Percentiles rank a stretch among this genome's conserved stretches.
phyloP scores from a whole-genome alignment of 768 basidiomycete species.

The Lactifluus subvellereus region DNA sequence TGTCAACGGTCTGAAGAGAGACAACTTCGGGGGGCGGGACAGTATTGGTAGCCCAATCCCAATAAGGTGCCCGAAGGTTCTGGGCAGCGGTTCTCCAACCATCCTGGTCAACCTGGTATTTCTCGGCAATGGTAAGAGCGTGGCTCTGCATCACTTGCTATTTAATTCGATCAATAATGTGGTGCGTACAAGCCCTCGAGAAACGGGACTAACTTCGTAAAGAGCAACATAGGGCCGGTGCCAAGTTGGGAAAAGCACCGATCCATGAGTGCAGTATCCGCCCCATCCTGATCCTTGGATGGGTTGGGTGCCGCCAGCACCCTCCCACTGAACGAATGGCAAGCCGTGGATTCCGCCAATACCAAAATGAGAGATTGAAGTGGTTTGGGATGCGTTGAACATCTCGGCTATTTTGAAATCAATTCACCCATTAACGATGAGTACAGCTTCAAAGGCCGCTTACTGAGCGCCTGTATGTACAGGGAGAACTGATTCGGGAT shows the following conservation, averaged over 20 bases:
- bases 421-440: neutral
- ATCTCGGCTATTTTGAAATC: constrained; percentile 29
- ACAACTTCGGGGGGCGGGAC: constrained; percentile 40
- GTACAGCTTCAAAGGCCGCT: constrained; percentile 21
- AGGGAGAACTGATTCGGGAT: constrained; percentile 43
- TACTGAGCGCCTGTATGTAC: constrained; percentile 46
- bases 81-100: constrained; percentile 34
- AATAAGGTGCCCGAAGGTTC: constrained; percentile 40
- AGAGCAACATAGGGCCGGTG: constrained; percentile 49
- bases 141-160: constrained; percentile 45
- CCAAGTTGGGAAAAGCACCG: constrained; percentile 50
- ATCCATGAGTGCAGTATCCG: constrained; percentile 52
- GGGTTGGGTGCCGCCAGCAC: constrained; percentile 30
- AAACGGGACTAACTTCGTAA: constrained; percentile 38
- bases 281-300: constrained; percentile 29
- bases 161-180: neutral
- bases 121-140: constrained; percentile 38
- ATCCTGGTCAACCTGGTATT: constrained; percentile 30
- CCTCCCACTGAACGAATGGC: constrained; percentile 43
- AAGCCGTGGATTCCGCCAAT: constrained; percentile 51
- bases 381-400: constrained; percentile 29
- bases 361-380: constrained; percentile 38
- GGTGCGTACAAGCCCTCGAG: neutral
- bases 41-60: constrained; percentile 45
- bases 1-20: constrained; percentile 31